Evolutionary conservation across 2,329 filamentous ascomycete species (phyloP).

Genomic region (Exophiala alcalophila): DNA sequence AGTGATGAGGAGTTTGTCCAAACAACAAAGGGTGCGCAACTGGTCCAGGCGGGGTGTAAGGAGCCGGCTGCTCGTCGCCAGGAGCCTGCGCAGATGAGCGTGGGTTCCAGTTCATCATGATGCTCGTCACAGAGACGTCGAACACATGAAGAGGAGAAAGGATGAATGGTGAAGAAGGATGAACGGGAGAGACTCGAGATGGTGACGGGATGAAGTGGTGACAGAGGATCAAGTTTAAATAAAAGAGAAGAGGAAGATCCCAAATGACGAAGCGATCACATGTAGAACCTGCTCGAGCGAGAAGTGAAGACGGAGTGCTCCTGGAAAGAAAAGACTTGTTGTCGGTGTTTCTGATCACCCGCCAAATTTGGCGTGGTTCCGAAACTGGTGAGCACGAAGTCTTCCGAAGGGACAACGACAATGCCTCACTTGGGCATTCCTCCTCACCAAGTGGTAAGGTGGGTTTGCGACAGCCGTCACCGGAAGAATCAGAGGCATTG

Average conservation of each 20-base stretch:
- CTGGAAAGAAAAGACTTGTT: not conserved
- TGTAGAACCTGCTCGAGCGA: conserved; percentile 1
- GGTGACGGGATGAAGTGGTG: too few relatives aligned
- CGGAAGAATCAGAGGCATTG: not conserved
- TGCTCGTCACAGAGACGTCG: too few relatives aligned
- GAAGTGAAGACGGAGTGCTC: conserved; percentile 10
- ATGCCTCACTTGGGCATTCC: conserved; percentile 10
- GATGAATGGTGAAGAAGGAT: not conserved
- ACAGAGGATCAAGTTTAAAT: too few relatives aligned
- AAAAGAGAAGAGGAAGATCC: too few relatives aligned
- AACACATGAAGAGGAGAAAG: conserved; percentile 2
- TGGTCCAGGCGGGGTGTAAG: too few relatives aligned
- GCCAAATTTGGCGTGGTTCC: conserved; percentile 8
- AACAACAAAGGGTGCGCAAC: too few relatives aligned
- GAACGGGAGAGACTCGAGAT: not conserved
- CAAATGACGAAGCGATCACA: too few relatives aligned
- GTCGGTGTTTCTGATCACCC: not conserved
- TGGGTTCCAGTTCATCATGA: too few relatives aligned
- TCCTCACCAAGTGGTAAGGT: not conserved
- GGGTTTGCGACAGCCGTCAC: not conserved
- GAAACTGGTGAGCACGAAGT: conserved; percentile 3
- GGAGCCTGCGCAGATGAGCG: too few relatives aligned
- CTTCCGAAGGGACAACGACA: not conserved
- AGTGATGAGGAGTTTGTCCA: too few relatives aligned
- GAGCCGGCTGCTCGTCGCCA: too few relatives aligned